A percentile compares a stretch with the other conserved stretches of the same genome.
These are phyloP conservation scores for Actinomortierella ambigua DNA, from an alignment of 371 early-diverging fungal genomes.

Conservation along the genomic window DNA sequence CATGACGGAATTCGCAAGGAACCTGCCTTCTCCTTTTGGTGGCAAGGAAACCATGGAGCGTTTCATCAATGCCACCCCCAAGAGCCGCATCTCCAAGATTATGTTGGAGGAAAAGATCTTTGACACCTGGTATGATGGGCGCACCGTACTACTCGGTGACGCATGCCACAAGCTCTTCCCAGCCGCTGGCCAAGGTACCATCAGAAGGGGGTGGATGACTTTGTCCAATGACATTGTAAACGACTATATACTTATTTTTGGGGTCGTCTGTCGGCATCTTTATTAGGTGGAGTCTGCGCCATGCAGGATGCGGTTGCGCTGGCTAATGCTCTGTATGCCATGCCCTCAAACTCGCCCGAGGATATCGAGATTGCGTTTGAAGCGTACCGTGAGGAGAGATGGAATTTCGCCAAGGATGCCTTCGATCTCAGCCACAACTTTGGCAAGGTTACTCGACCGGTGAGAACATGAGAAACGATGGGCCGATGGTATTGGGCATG, in stretches of 20 bases:
- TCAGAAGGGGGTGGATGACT: too few species aligned
- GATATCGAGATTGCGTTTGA: constrained; percentile 25
- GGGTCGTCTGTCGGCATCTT: too few species aligned
- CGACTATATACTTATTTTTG: too few species aligned
- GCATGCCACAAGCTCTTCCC: constrained; percentile 24
- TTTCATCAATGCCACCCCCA: constrained; percentile 16
- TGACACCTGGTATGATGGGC: constrained; percentile 13
- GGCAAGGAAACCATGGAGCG: constrained; percentile 3
- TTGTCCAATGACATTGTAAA: too few species aligned
- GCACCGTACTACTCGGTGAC: constrained; percentile 7
- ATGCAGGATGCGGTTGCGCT: constrained; percentile 25
- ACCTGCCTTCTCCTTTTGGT: constrained; percentile 12
- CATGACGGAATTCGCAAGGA: constrained; percentile 7
- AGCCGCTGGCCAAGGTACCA: constrained; percentile 9
- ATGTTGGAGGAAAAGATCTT: constrained; percentile 23
- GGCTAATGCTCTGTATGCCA: constrained; percentile 26
- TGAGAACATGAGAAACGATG: too few species aligned
- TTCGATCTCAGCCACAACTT: too few species aligned
- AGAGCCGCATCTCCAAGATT: constrained; percentile 10
- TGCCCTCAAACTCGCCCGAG: constrained; percentile 6
- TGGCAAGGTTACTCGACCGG: too few species aligned
- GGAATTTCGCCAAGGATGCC: too few species aligned
- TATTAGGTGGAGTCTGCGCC: constrained; percentile 9
- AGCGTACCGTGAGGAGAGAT: constrained; percentile 14
- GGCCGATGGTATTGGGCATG: too few species aligned